Conservation (phyloP, 495 filamentous ascomycete genomes). For the Neurospora cerealis region DNA sequence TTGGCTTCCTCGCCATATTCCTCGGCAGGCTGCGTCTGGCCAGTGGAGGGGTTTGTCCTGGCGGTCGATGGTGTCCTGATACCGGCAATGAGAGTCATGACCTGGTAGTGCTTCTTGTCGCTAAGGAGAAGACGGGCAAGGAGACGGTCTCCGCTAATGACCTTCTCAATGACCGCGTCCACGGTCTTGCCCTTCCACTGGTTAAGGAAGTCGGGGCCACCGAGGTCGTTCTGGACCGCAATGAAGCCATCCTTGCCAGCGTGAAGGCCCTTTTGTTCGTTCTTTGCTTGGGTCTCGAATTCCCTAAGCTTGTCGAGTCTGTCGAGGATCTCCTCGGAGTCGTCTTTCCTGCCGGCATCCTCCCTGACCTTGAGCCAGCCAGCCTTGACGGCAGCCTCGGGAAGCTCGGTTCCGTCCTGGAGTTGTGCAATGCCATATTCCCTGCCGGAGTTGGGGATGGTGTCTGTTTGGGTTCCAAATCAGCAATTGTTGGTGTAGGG, state of each 20-base stretch:
- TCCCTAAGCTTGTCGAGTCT: conserved; percentile 65
- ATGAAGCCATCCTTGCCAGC: conserved; percentile 46
- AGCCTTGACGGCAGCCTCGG: conserved; percentile 70
- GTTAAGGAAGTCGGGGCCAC: conserved; percentile 64
- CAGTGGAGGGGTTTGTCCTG: conserved; percentile 62
- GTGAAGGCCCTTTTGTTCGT: conserved; percentile 73
- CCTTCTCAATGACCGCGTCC: conserved; percentile 70
- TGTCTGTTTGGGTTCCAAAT: conserved; percentile 32
- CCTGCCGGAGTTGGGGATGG: conserved; percentile 70
- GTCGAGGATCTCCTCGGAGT: conserved; percentile 59
- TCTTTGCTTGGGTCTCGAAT: conserved; percentile 72
- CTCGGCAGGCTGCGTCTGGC: conserved; percentile 73
- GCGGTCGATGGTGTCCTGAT: conserved; percentile 79
- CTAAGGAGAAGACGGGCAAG: conserved; percentile 70
- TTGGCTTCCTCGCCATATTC: conserved; percentile 80
- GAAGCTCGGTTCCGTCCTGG: conserved; percentile 61
- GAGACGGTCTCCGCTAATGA: conserved; percentile 81
- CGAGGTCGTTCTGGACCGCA: conserved; percentile 68
- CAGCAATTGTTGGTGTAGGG: conserved; percentile 16
- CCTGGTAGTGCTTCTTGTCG: conserved; percentile 70
- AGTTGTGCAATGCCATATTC: conserved; percentile 78
- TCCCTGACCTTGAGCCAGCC: conserved; percentile 89
- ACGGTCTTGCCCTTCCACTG: conserved; percentile 68
- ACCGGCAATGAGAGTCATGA: conserved; percentile 78
- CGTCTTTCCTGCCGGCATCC: conserved; percentile 79